Conservation (phyloP, 2,329 filamentous ascomycete species). For the Talaromyces albobiverticillius region DNA sequence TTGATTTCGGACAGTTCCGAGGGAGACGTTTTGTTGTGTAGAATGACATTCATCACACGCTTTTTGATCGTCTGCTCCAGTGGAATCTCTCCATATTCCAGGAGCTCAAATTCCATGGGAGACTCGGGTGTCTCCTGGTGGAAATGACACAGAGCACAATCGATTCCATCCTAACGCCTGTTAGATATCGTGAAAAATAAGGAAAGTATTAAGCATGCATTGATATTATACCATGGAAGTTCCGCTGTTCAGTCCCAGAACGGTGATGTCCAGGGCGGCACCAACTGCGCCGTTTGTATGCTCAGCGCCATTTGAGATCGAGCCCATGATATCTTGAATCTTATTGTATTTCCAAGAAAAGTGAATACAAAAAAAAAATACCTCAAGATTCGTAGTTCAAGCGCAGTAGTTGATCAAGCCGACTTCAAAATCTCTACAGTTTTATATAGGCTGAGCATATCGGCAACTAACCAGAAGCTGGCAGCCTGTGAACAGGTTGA, state of each 20-base stretch:
- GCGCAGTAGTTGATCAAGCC: too few relatives aligned
- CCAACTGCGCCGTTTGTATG: constrained; percentile 2
- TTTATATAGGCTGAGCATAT: too few relatives aligned
- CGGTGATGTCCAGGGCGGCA: constrained; percentile 51
- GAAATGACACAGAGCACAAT: constrained; percentile 59
- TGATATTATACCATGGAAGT: constrained; percentile 50
- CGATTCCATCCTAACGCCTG: constrained; percentile 52
- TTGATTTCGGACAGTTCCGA: constrained; percentile 57
- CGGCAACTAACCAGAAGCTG: too few relatives aligned
- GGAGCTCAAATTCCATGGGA: constrained; percentile 56
- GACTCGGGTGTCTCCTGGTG: constrained; percentile 50
- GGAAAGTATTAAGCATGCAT: too few relatives aligned
- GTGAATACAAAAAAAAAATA: too few relatives aligned
- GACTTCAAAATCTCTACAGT: too few relatives aligned
- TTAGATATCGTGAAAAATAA: too few relatives aligned
- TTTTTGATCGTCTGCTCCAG: constrained; percentile 55
- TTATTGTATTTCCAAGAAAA: too few relatives aligned
- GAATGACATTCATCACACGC: constrained; percentile 57
- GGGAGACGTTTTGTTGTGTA: constrained; percentile 52
- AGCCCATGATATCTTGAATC: too few relatives aligned
- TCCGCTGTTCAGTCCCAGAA: constrained; percentile 55
- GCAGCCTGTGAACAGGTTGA: too few relatives aligned
- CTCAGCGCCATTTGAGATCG: too few relatives aligned
- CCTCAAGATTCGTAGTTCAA: too few relatives aligned
- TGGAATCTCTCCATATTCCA: constrained; percentile 56